Conservation (phyloP, 768 basidiomycete genomes). For the Dictyophora rubrovolvata region DNA sequence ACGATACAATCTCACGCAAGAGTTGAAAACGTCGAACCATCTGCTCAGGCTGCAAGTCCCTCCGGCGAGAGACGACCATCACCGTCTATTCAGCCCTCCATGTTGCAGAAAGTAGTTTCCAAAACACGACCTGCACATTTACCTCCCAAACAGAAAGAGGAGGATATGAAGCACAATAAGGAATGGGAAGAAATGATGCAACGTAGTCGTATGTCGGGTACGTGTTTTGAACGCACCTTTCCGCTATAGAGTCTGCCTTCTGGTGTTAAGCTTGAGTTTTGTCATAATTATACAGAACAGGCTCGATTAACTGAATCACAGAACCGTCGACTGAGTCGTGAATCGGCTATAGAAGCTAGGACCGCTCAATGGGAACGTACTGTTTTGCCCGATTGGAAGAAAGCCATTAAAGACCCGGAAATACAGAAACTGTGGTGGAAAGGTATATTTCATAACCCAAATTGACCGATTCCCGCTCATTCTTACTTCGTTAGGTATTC, state of each 20-base stretch:
- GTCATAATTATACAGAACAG: constrained; percentile 39
- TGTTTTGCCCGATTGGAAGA: constrained; percentile 76
- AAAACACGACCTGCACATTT: constrained; percentile 75
- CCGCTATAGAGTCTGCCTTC: neutral
- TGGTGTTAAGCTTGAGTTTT: neutral
- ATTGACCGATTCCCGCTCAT: neutral
- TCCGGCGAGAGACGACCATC: constrained; percentile 27
- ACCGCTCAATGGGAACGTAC: constrained; percentile 67
- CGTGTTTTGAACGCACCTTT: constrained; percentile 14
- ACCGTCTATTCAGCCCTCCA: constrained; percentile 56
- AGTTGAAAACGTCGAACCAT: neutral
- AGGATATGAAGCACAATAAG: constrained; percentile 75
- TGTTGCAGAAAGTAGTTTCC: constrained; percentile 70
- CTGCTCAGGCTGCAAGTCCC: neutral
- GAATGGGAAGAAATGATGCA: constrained; percentile 89
- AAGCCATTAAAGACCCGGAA: constrained; percentile 52
- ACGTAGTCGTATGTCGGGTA: constrained; percentile 63
- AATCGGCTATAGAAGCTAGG: constrained; percentile 59
- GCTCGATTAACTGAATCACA: constrained; percentile 54
- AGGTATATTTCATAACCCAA: constrained; percentile 38
- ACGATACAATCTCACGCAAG: neutral
- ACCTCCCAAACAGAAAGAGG: constrained; percentile 70
- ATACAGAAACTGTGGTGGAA: constrained; percentile 78
- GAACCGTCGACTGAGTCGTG: constrained; percentile 53
- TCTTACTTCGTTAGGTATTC: constrained; percentile 19